phyloP scores from a whole-genome alignment of 345 rosid species.

The Lepidium africanum region DNA sequence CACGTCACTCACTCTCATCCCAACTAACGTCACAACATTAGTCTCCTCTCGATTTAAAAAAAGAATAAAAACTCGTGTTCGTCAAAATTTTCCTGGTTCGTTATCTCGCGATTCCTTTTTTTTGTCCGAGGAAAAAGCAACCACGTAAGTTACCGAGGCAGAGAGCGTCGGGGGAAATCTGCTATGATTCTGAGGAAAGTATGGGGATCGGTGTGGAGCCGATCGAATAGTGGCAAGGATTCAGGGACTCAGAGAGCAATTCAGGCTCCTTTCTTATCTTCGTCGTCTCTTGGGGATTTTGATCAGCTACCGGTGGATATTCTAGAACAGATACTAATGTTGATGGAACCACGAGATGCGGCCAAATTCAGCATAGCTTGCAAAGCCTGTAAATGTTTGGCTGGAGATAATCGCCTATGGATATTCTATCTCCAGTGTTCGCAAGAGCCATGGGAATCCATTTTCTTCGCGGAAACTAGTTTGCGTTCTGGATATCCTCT shows the following conservation, averaged over 20 bases:
- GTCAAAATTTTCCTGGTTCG: background rate
- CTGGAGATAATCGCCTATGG: constrained; percentile 62
- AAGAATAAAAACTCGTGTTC: background rate
- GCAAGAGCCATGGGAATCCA: constrained; percentile 44
- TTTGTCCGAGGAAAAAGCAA: background rate
- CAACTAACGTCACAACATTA: background rate
- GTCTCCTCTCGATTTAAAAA: background rate
- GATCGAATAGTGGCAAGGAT: constrained; percentile 11
- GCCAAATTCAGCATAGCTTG: constrained; percentile 39
- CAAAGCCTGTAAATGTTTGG: constrained; percentile 45
- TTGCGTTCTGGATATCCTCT: constrained; percentile 62
- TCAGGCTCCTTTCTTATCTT: background rate
- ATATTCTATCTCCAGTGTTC: constrained; percentile 46
- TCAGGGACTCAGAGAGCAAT: background rate
- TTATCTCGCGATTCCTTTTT: constrained; percentile 16
- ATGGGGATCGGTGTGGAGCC: constrained; percentile 37
- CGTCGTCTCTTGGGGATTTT: constrained; percentile 46
- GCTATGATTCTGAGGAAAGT: constrained; percentile 41
- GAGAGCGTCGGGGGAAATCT: background rate
- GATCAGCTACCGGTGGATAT: constrained; percentile 63
- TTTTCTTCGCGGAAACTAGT: constrained; percentile 59
- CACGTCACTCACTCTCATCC: constrained; percentile 6
- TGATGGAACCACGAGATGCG: constrained; percentile 62
- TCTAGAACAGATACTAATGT: constrained; percentile 44
- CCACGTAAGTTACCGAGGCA: background rate